Percentiles rank a stretch among this genome's conserved stretches.
Conservation (phyloP, 2,329 filamentous ascomycete genomes). For the Fusarium sp. region DNA sequence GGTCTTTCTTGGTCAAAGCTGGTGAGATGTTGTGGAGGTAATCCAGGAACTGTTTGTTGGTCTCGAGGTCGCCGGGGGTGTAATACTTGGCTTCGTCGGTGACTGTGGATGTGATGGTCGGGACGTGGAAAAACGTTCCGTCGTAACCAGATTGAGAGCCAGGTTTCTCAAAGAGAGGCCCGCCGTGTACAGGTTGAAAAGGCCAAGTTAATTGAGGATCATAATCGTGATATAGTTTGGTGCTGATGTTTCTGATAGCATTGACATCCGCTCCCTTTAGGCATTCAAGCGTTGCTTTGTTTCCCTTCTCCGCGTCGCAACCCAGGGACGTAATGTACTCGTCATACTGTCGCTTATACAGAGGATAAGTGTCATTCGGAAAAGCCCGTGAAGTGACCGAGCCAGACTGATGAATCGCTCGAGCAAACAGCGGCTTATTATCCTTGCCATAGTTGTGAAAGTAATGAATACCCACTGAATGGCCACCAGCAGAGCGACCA, state of each 20-base stretch:
- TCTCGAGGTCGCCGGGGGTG: slow-evolving; percentile 46
- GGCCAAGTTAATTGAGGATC: slow-evolving; percentile 56
- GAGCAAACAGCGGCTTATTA: slow-evolving; percentile 44
- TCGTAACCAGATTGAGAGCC: slow-evolving; percentile 54
- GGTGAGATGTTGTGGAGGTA: slow-evolving; percentile 49
- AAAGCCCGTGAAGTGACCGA: slow-evolving; percentile 50
- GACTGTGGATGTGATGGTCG: slow-evolving; percentile 49
- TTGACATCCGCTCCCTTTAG: slow-evolving; percentile 49
- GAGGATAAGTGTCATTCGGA: slow-evolving; percentile 46
- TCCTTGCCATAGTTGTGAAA: slow-evolving; percentile 50
- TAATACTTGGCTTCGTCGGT: slow-evolving; percentile 50
- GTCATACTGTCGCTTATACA: slow-evolving; percentile 47
- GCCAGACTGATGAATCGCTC: slow-evolving; percentile 50
- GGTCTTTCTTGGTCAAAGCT: slow-evolving; percentile 43
- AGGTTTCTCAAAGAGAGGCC: slow-evolving; percentile 56
- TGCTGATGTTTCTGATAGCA: slow-evolving; percentile 50
- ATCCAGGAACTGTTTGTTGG: slow-evolving; percentile 48
- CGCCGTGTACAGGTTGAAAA: slow-evolving; percentile 58
- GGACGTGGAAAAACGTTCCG: slow-evolving; percentile 49
- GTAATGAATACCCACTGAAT: slow-evolving; percentile 51
- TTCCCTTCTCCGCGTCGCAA: slow-evolving; percentile 40
- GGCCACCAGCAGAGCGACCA: slow-evolving; percentile 63
- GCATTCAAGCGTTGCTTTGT: slow-evolving; percentile 50
- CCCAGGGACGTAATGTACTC: slow-evolving; percentile 43
- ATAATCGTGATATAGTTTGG: slow-evolving; percentile 50